Base-by-base conservation (phyloP, 768 basidiomycete species). In the Pulveroboletus sp. region DNA sequence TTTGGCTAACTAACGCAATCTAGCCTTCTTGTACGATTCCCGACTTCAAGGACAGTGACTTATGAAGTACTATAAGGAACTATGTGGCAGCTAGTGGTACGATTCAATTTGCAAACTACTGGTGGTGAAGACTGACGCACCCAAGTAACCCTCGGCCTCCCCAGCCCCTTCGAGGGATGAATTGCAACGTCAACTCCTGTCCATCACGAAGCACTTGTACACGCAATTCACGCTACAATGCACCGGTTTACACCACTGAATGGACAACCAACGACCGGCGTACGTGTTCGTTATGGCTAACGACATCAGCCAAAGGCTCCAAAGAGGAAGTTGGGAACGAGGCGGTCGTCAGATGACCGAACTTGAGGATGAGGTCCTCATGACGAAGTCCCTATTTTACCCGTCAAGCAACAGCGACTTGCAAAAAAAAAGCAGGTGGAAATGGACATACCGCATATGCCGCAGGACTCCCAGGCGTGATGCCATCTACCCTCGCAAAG, bases 141-240 rank as follows among this genome's bases (percentile, higher is more conserved):
- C 93, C 93, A 38, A 96, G 71, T 65, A 86, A 73, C 8, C 93
- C 93, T 51, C 89, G 74, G 9, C 93, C 93, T 54, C 90, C 91
- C 93, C 93, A 96, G 7, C 84, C 84, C 49, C 75, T 79, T 43
- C 80, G 68, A 6, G 91, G 90, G 4, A 73, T 83, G 38, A 93
- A 70, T n/a, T 67, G 76, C 50, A 91, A 59, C 17, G 71, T 71
- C 13, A 80, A 57, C 7, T 59, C 64, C 54, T 78, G 65, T 4
- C 66, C 74, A 6, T 71, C 66, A 28, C 88, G 80, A 27, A 80
- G 67, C 8, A 89, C 76, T 39, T 76, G 73, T 46, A 93, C 73
- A 6, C 68, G 60, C 33, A 93, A 69, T 40, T 76, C 73, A 42
- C 76, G 75, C 90, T 92, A 28, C 15, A 11, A 28, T 8, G 18